These are phyloP conservation scores for Papiliotrema nemorosa DNA, from an alignment of 1,284 basidiomycete genomes.

Conservation along the genomic window DNA sequence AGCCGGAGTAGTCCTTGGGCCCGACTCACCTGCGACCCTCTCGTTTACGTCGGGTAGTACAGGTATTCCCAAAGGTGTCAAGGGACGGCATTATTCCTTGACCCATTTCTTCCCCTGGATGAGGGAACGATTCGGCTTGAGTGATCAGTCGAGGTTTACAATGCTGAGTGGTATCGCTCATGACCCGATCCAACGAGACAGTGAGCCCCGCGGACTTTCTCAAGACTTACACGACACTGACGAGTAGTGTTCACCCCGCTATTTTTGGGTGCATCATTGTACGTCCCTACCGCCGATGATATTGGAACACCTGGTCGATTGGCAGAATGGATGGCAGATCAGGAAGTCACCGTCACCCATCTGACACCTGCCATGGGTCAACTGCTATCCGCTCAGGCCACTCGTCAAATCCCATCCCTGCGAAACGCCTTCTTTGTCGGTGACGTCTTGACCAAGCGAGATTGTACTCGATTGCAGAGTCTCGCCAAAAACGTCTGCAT, in stretches of 20 bases:
- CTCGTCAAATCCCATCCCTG: constrained; percentile 79
- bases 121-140: constrained; percentile 80
- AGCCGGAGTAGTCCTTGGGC: constrained; percentile 80
- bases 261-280: constrained; percentile 93
- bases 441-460: constrained; percentile 97
- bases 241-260: constrained; percentile 92
- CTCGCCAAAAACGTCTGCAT: constrained; percentile 90
- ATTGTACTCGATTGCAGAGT: constrained; percentile 91
- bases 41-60: constrained; percentile 98
- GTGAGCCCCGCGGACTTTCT: constrained; percentile 62
- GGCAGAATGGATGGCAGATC: constrained; percentile 97
- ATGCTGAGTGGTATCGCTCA: constrained; percentile 99
- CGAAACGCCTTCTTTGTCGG: constrained; percentile 96
- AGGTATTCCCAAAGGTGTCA: constrained; percentile 96
- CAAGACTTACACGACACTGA: not conserved
- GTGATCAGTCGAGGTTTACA: constrained; percentile 79
- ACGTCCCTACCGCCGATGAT: constrained; percentile 95
- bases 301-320: constrained; percentile 95
- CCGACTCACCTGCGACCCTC: constrained; percentile 91
- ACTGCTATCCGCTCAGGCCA: constrained; percentile 92
- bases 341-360: constrained; percentile 87
- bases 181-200: constrained; percentile 98
- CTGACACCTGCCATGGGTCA: constrained; percentile 99
- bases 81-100: constrained; percentile 89
- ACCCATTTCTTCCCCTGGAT: constrained; percentile 99